Conservation (phyloP, 2,329 filamentous ascomycete species). For the Arthroderma sp. region DNA sequence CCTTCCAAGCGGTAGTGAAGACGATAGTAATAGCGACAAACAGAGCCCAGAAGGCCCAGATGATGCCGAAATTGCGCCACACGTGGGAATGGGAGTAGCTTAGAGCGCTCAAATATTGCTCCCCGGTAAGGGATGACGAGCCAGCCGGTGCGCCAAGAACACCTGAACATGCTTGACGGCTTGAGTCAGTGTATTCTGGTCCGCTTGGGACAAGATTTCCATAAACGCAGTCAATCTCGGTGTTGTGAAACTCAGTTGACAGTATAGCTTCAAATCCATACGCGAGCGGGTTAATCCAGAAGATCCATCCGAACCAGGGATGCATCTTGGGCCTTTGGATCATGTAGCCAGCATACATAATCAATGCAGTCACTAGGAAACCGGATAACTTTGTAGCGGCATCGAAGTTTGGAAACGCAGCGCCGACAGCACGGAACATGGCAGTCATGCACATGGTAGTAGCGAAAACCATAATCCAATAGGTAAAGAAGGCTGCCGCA, state of each 20-base stretch:
- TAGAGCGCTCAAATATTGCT: conserved; percentile 30
- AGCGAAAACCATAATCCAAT: conserved; percentile 60
- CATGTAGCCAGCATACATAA: conserved; percentile 38
- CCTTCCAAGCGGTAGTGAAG: too few species aligned
- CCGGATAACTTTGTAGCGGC: conserved; percentile 43
- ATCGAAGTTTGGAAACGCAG: conserved; percentile 44
- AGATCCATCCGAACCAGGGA: conserved; percentile 76
- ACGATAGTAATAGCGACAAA: too few species aligned
- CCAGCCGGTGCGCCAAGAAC: conserved; percentile 38
- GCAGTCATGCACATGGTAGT: conserved; percentile 53
- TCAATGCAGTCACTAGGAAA: conserved; percentile 30
- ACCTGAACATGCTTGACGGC: conserved; percentile 48
- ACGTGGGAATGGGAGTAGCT: conserved; percentile 45
- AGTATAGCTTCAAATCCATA: conserved; percentile 72
- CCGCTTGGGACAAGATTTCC: conserved; percentile 31
- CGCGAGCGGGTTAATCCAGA: conserved; percentile 63
- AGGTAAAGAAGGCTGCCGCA: conserved; percentile 69
- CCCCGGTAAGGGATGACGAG: conserved; percentile 41
- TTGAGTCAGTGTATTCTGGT: conserved; percentile 21
- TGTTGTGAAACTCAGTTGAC: conserved; percentile 65
- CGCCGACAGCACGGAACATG: conserved; percentile 44
- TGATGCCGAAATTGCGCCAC: conserved; percentile 63
- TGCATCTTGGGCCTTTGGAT: conserved; percentile 46
- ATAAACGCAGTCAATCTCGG: conserved; percentile 40
- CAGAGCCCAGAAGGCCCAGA: conserved; percentile 40